Base-by-base conservation (phyloP, 805 yeast species). In the Suhomyces xylopsoci region DNA sequence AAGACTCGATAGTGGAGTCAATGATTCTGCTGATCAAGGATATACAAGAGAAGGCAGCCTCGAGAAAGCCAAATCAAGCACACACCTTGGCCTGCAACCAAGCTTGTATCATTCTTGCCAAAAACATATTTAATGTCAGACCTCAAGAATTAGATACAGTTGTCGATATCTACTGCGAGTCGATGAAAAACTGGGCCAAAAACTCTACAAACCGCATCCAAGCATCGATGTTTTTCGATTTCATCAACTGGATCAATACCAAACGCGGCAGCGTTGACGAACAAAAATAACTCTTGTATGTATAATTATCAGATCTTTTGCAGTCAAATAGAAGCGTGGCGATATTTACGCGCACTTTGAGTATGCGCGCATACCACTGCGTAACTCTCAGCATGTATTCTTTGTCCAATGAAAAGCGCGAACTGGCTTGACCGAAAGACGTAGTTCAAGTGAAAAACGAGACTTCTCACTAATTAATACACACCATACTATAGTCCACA, bases 191-290 rank as follows among this genome's bases (percentile, higher is more conserved):
- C 17, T 91, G 97, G 97, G 78, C 84, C 44, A 60, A 58, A 19
- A 68, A 75, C 55, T 63, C 72, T 15, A 68, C 71, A 47, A 74
- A 81, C 58, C 81, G 79, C 58, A 67, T 81, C 20, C 78, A 79
- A 19, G 74, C 86, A 7, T 72, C 80, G 10, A 64, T 88, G 62
- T 90, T 88, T 64, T 79, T 83, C 58, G 97, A 91, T 60, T 82
- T 90, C 55, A 79, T 88, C 62, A 90, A 90, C 69, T 92, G 94
- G 92, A 64, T 87, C 44, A 78, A 77, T 56, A 72, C 87, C n/a
- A 78, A 79, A 61, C 76, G 80, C 65, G 20, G 17, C 30, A 36
- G n/a, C 15, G 25, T n/a, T 5, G 45, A 42, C 28, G 26, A 42
- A 42, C n/a, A 38, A 38, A 38, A 38, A 15, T 25, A 43, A 43